These are phyloP conservation scores for Tolypocladium ophioglossoides DNA, from an alignment of 2,329 filamentous ascomycete species.

Conservation along the genomic window DNA sequence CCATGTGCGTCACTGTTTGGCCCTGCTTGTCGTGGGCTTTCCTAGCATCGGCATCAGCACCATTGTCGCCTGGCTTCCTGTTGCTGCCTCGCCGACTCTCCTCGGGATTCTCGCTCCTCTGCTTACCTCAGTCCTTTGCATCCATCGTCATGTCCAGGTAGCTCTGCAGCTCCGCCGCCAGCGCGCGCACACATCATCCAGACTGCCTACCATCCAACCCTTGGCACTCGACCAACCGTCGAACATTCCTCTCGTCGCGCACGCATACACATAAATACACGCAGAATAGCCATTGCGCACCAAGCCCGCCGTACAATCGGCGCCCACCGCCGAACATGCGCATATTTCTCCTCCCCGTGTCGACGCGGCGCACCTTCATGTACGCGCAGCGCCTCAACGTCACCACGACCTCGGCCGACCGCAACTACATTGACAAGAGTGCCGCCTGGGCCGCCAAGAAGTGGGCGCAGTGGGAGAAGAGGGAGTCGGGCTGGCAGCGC, in stretches of 20 bases:
- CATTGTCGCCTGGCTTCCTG: background rate
- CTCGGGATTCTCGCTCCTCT: background rate
- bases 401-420: conserved; percentile 34
- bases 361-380: conserved; percentile 79
- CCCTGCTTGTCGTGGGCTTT: background rate
- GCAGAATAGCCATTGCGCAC: background rate
- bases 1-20: conserved; percentile 20
- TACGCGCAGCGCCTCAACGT: conserved; percentile 73
- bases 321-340: conserved; percentile 52
- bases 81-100: background rate
- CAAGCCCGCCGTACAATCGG: background rate
- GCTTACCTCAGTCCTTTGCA: background rate
- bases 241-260: background rate
- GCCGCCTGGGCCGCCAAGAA: conserved; percentile 61
- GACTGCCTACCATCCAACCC: background rate
- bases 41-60: background rate
- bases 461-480: conserved; percentile 83
- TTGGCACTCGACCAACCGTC: background rate
- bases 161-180: background rate
- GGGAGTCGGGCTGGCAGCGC: conserved; percentile 79
- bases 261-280: background rate
- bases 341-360: conserved; percentile 87
- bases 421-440: conserved; percentile 55
- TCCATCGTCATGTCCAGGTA: background rate
- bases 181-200: background rate